Evolutionary conservation across 495 filamentous ascomycete genomes (phyloP), one percentile per base, ranked within the genome.

Genomic region (Penicillium parvum): DNA sequence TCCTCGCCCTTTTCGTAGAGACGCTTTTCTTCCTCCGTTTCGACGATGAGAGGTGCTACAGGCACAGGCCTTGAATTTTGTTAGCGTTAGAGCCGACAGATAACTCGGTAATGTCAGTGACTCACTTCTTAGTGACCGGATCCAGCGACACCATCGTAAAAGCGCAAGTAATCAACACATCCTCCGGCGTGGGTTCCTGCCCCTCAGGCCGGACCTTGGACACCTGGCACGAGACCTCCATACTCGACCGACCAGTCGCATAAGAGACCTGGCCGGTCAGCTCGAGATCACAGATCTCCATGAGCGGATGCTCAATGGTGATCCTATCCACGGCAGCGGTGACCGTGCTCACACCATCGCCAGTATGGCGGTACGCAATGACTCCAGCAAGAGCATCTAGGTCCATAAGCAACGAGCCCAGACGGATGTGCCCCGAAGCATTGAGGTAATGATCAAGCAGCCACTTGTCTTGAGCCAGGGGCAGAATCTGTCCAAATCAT

Each of bases 111-210:
- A 12, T 21, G 10, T 7, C 18, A 7, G 7, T 46, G 17, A 75
- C 70, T 10, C 73, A 77, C 66, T 78, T 83, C 64, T 86, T 88
- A 1, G 85, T 90, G 9, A 45, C 64, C 1, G 87, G 85, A 50
- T 90, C 77, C 1, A 91, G 68, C 1, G 87, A 88, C 1, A 86
- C 83, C 83, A 94, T 91, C 1, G 88, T 94, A 56, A 90, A 91
- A 7, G 83, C 79, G 63, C 87, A 90, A 3, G 82, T 87, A 49
- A 91, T 76, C 43, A 91, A 50, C 5, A 89, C 68, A 63, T 89
- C 86, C 28, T 84, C 81, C 0, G 78, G 72, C 49, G 72, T 75
- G n/a, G 74, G 71, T 14, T 67, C 55, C 47, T 81, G 64, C 5
- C 81, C 85, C 23, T 75, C 65, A 1, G 77, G 72, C 18, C 65